Evolutionary conservation across 2,329 filamentous ascomycete genomes (phyloP), one percentile per base, ranked within the genome.

Genomic region (Hansfordia pulvinata): DNA sequence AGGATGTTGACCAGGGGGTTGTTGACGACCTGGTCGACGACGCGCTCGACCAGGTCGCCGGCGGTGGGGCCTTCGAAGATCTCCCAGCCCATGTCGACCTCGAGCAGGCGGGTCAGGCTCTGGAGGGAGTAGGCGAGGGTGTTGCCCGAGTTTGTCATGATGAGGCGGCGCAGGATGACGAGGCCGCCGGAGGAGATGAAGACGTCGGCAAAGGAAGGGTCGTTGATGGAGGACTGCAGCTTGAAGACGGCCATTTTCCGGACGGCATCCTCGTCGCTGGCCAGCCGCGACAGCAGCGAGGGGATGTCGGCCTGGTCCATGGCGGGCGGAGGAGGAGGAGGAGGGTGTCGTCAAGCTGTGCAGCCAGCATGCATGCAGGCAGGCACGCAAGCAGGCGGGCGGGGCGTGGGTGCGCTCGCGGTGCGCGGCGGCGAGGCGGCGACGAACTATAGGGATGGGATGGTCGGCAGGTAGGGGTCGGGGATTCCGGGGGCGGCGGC

Each of bases 211-310:
- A 96, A 96, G 26, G 85, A 80, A 15, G 88, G 88, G 55, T 98
- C 90, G 49, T 86, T 88, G 54, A 98, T 93, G 35, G 83, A 85
- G 36, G 72, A 78, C 56, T 98, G 90, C 38, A 98, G 73, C 60
- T 94, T 94, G 69, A 98, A 98, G 34, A 92, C 90, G 33, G 90
- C 90, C 83, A 96, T 94, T 56, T 98, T 98, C 46, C 86, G 83
- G 40, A 83, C 77, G 30, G 83, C 86, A 63, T 98, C 90, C 56
- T 93, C 72, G 41, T 76, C 69, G 54, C 71, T 76, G 20, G 67
- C 60, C 34, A 77, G 59, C 38, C 71, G 70, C 56, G 68, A 60
- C 40, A 77, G 59, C 39, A 77, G 63, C 49, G 67, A 65, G 25
- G 72, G 72, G 39, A 77, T 72, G 40, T 76, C 72, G 41, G 68